These are phyloP conservation scores for Lachnellula arida DNA, from an alignment of 2,329 filamentous ascomycete species.

Conservation along the genomic window DNA sequence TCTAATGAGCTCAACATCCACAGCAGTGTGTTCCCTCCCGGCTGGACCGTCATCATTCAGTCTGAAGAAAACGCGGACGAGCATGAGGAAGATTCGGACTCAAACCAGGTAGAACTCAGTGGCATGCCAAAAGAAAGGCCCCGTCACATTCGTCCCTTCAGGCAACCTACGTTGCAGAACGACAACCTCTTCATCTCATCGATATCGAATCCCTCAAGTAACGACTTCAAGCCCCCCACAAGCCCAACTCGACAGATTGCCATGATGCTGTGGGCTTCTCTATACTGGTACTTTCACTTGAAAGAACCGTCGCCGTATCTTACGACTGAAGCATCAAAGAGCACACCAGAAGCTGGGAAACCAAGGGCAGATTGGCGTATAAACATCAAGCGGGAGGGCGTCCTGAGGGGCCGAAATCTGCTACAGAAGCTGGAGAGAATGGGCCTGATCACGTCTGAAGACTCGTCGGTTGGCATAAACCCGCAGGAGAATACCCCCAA, in stretches of 20 bases:
- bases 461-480: conserved; percentile 68
- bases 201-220: conserved; percentile 76
- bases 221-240: conserved; percentile 71
- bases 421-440: conserved; percentile 90
- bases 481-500: conserved; percentile 56
- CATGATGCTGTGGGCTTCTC: conserved; percentile 92
- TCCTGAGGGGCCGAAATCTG: conserved; percentile 74
- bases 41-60: conserved; percentile 86
- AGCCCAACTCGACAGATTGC: conserved; percentile 87
- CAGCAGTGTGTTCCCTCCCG: conserved; percentile 70
- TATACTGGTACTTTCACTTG: conserved; percentile 98
- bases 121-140: conserved; percentile 24
- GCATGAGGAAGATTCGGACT: conserved; percentile 28
- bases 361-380: conserved; percentile 86
- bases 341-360: conserved; percentile 63
- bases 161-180: conserved; percentile 66
- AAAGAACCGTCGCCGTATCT: conserved; percentile 63
- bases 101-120: conserved; percentile 28
- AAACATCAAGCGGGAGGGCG: conserved; percentile 79
- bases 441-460: conserved; percentile 73
- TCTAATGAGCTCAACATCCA: conserved; percentile 67
- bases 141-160: conserved; percentile 60
- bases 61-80: conserved; percentile 46
- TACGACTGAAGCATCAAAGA: conserved; percentile 55
- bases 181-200: conserved; percentile 90